Conservation (phyloP, 1,139 yeast species). For the Lodderomyces jiufengensis region DNA sequence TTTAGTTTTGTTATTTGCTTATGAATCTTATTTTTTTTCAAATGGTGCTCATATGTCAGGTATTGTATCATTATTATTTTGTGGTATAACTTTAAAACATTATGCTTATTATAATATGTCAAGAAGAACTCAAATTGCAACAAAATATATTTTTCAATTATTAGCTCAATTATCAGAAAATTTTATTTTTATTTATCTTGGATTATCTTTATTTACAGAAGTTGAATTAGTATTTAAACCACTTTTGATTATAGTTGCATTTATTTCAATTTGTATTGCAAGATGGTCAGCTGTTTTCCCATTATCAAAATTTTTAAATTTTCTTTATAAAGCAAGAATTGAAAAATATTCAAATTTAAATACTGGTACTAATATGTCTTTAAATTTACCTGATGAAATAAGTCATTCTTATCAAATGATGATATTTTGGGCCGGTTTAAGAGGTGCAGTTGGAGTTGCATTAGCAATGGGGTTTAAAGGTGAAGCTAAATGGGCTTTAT, state of each 20-base stretch:
- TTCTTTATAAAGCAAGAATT: constrained; percentile 60
- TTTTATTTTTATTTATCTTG: constrained; percentile 92
- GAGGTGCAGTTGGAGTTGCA: constrained; percentile 99
- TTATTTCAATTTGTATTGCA: constrained; percentile 87
- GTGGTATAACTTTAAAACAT: constrained; percentile 95
- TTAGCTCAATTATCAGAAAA: constrained; percentile 94
- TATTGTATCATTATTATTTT: constrained; percentile 87
- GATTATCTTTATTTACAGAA: constrained; percentile 90
- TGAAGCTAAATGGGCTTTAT: constrained; percentile 79
- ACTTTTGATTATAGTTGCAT: constrained; percentile 81
- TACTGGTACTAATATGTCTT: constrained; percentile 14
- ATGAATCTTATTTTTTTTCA: constrained; percentile 94
- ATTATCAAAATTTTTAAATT: constrained; percentile 76
- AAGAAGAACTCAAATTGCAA: constrained; percentile 92
- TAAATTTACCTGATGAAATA: constrained; percentile 71
- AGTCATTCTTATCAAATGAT: constrained; percentile 96
- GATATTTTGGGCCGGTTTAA: constrained; percentile 98
- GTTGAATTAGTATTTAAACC: constrained; percentile 96
- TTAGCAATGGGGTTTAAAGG: constrained; percentile 97
- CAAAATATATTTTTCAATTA: constrained; percentile 89
- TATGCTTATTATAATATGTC: constrained; percentile 98
- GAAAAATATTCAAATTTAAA: constrained; percentile 28
- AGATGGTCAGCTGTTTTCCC: constrained; percentile 99
- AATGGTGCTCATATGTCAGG: constrained; percentile 99
- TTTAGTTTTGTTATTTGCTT: constrained; percentile 83